These are phyloP conservation scores for Trichosporon faecale DNA, from an alignment of 1,284 basidiomycete species.

Conservation along the genomic window DNA sequence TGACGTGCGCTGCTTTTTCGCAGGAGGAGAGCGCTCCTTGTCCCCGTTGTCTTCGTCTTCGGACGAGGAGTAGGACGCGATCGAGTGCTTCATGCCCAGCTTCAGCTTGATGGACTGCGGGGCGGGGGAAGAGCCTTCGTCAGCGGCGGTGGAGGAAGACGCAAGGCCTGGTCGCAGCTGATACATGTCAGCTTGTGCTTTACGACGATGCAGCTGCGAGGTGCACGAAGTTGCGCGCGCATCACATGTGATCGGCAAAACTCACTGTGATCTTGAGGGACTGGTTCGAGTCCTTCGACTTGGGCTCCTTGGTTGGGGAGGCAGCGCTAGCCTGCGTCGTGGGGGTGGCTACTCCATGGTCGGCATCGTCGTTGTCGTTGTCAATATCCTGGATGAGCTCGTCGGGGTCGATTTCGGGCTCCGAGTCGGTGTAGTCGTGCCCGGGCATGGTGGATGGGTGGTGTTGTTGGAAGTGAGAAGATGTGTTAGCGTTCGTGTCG, in stretches of 20 bases:
- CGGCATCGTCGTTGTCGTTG: not conserved
- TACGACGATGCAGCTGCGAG: not conserved
- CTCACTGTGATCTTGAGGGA: conserved; percentile 15
- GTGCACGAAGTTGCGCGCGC: not conserved
- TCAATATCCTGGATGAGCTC: conserved; percentile 10
- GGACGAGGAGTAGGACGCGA: conserved; percentile 36
- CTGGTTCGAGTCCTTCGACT: conserved; percentile 5
- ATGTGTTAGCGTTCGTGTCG: not conserved
- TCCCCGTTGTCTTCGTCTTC: conserved; percentile 28
- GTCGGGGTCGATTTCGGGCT: conserved; percentile 22
- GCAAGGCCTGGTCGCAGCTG: not conserved
- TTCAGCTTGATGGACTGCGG: conserved; percentile 42
- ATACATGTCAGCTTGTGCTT: not conserved
- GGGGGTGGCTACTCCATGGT: not conserved
- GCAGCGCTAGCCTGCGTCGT: not conserved
- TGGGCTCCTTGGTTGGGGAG: not conserved
- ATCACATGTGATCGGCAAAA: not conserved
- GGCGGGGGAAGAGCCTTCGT: conserved; percentile 35
- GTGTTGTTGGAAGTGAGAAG: not conserved
- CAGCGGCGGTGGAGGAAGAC: conserved; percentile 8
- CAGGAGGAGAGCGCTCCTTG: conserved; percentile 17
- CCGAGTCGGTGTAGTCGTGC: conserved; percentile 37
- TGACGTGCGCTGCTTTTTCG: conserved; percentile 16
- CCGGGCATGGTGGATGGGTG: conserved; percentile 20
- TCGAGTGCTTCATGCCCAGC: conserved; percentile 32